Base-by-base conservation (phyloP, 2,329 filamentous ascomycete genomes). In the Colletotrichum scovillei region DNA sequence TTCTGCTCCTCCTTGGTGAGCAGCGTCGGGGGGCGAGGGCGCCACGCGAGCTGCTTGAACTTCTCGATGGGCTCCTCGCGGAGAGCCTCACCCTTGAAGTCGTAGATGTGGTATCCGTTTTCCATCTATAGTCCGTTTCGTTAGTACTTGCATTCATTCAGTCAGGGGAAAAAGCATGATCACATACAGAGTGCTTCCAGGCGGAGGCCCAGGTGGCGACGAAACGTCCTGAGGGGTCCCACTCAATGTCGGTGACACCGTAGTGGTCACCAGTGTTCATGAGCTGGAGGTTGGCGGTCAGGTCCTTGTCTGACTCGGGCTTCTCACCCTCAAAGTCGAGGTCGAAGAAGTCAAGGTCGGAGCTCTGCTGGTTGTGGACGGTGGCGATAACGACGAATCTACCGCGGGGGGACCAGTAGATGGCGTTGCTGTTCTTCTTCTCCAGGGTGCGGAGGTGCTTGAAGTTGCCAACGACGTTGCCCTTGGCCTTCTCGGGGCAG, bases 391-490 rank as follows among this genome's bases (percentile, higher is more conserved):
- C 92, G 49, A 98, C 96, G 80, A 99, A 99, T 62, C 97, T 93
- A 67, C 97, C 97, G 83, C 93, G 94, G 28, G 97, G 97, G 24
- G 95, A 97, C 97, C 97, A 99, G 91, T 98, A 98, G 81, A 99
- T 99, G 76, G 94, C 95, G 81, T 99, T 99, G 90, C 94, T 98
- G 86, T 97, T 98, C 92, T 98, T 98, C 92, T 98, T 98, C 79
- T 99, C 97, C 69, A 98, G 88, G 9, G 95, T 98, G 76, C 95
- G 92, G 77, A 98, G 92, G 82, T 97, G 94, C 88, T 96, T 97
- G 90, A 98, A 99, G 88, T 97, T 98, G 76, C 97, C 97, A 42
- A 94, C 88, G 28, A 90, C 88, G 65, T 90, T 82, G 32, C 89
- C 94, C 90, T 98, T 99, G 80, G 91, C 87, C 88, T 98, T 98